Evolutionary conservation across 495 filamentous ascomycete genomes (phyloP).

Genomic region (Penicillium longicatenatum): DNA sequence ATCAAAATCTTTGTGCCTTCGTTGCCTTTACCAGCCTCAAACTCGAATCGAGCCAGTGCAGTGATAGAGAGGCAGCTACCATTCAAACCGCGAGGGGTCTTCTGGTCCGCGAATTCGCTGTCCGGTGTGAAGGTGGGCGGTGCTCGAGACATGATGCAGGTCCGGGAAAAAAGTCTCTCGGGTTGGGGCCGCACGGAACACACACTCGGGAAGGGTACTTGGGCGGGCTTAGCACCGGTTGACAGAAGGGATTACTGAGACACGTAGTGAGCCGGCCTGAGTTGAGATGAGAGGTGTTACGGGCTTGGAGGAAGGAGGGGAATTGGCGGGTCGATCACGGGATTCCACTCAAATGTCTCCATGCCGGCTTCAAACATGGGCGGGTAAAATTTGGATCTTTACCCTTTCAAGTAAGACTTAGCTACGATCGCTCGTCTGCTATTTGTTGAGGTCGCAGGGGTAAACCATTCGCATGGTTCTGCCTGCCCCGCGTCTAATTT

Average conservation of each 20-base stretch:
- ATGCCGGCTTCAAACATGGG: neutral
- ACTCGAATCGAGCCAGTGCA: conserved; percentile 80
- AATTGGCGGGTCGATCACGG: conserved; percentile 17
- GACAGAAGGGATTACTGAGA: neutral
- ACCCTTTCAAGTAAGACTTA: neutral
- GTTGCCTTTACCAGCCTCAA: conserved; percentile 72
- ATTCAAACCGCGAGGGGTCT: conserved; percentile 29
- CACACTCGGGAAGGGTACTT: neutral
- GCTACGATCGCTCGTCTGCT: neutral
- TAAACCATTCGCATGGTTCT: neutral
- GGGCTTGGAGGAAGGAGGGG: neutral
- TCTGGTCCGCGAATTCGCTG: conserved; percentile 36
- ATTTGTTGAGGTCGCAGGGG: conserved; percentile 3
- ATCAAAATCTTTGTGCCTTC: conserved; percentile 85
- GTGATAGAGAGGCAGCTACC: conserved; percentile 37
- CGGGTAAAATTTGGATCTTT: neutral
- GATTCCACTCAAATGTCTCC: conserved; percentile 7
- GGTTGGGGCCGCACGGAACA: conserved; percentile 13
- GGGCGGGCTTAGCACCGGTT: conserved; percentile 8
- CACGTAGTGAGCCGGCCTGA: conserved; percentile 5
- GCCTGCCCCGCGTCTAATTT: conserved; percentile 16
- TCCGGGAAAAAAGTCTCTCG: neutral
- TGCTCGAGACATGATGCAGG: conserved; percentile 19
- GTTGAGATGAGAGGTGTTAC: conserved; percentile 1
- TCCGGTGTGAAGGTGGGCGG: conserved; percentile 40